Evolutionary conservation across 768 basidiomycete species (phyloP).

Genomic region (Gyrodon lividus): DNA sequence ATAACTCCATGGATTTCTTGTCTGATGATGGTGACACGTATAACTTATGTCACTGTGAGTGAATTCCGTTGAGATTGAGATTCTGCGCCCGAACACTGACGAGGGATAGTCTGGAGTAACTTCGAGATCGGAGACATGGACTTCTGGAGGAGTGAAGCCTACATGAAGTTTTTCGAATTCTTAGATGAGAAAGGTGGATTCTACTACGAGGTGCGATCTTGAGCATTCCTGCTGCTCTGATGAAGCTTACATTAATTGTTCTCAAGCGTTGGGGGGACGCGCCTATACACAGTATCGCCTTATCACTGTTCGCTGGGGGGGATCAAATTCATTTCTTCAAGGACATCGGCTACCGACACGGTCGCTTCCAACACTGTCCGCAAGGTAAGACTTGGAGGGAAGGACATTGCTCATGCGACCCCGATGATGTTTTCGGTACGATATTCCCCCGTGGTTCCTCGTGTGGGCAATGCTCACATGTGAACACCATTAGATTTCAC

Average conservation of each 20-base stretch:
- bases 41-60: conserved; percentile 64
- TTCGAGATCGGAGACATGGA: conserved; percentile 88
- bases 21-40: conserved; percentile 68
- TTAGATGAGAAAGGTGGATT: conserved; percentile 82
- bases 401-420: conserved; percentile 88
- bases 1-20: conserved; percentile 63
- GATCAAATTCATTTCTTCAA: conserved; percentile 94
- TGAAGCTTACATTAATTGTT: conserved; percentile 2
- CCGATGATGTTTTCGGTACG: conserved; percentile 70
- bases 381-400: conserved; percentile 68
- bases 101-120: conserved; percentile 78
- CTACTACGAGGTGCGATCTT: conserved; percentile 69
- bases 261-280: conserved; percentile 90
- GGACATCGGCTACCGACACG: conserved; percentile 90
- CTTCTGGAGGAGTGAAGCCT: conserved; percentile 82
- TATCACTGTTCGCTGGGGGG: conserved; percentile 82
- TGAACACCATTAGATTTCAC: conserved; percentile 20
- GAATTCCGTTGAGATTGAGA: neutral
- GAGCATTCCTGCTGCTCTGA: neutral
- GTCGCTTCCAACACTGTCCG: conserved; percentile 93
- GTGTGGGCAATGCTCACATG: neutral
- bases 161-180: conserved; percentile 79
- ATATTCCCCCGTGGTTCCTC: neutral
- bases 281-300: conserved; percentile 87
- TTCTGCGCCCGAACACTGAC: neutral